These are phyloP conservation scores for Lentinus brumalis DNA, from an alignment of 768 basidiomycete species.

Conservation along the genomic window DNA sequence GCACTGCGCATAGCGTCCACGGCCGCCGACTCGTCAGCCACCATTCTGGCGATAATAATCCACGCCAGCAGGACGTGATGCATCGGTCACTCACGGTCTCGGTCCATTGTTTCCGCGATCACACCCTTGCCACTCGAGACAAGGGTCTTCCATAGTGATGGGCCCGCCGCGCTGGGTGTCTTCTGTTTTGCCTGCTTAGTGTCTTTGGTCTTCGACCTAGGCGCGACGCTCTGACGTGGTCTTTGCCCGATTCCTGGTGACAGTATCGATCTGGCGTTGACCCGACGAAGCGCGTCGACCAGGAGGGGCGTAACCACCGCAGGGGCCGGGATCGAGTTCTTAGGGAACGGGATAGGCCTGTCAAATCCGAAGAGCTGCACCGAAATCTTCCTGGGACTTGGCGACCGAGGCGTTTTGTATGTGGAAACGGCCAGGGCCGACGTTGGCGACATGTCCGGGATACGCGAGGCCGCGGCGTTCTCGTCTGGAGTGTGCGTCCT, in stretches of 20 bases:
- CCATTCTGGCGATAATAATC: background rate
- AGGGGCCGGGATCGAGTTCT: background rate
- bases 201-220: slow-evolving; percentile 1
- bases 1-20: background rate
- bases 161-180: background rate
- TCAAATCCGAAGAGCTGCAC: background rate
- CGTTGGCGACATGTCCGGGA: slow-evolving; percentile 7
- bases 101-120: slow-evolving; percentile 16
- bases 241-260: background rate
- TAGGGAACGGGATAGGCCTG: slow-evolving; percentile 13
- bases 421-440: background rate
- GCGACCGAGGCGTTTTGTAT: background rate
- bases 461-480: slow-evolving; percentile 10
- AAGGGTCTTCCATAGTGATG: slow-evolving; percentile 16
- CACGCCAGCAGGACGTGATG: background rate
- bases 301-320: slow-evolving; percentile 1
- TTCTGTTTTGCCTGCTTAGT: slow-evolving; percentile 5
- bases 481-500: slow-evolving; percentile 12
- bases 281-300: background rate
- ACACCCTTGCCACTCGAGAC: slow-evolving; percentile 7
- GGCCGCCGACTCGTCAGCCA: slow-evolving; percentile 4
- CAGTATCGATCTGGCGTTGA: background rate
- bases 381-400: background rate
- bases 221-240: slow-evolving; percentile 1
- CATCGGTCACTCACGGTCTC: slow-evolving; percentile 18